A percentile compares a stretch with the other conserved stretches of the same genome.
Evolutionary conservation across 371 early-diverging fungal species (phyloP).

Genomic region (Actinomortierella wolfii): DNA sequence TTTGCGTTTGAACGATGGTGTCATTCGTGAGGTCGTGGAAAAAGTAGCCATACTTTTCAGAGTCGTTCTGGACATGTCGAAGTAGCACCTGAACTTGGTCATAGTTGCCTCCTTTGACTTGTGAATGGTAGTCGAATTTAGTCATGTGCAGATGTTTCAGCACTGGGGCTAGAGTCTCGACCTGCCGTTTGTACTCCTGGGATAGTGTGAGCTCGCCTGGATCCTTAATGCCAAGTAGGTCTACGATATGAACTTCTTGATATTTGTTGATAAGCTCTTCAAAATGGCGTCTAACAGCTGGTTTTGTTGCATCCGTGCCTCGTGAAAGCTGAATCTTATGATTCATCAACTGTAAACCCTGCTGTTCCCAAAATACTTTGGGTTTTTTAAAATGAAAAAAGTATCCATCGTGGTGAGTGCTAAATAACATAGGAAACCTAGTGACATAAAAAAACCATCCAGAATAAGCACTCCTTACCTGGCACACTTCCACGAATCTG

Average conservation of each 20-base stretch:
- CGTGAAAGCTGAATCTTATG: slow-evolving; percentile 82
- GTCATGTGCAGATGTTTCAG: slow-evolving; percentile 56
- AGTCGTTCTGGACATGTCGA: slow-evolving; percentile 48
- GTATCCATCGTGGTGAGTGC: neutral
- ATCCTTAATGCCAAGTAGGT: slow-evolving; percentile 79
- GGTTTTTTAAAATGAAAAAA: neutral
- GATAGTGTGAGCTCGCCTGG: slow-evolving; percentile 74
- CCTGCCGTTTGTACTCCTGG: slow-evolving; percentile 67
- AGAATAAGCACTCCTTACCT: slow-evolving; percentile 49
- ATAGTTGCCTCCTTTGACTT: slow-evolving; percentile 80
- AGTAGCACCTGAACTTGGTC: slow-evolving; percentile 70
- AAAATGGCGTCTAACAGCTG: slow-evolving; percentile 85
- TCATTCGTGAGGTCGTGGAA: slow-evolving; percentile 62
- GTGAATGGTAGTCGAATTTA: slow-evolving; percentile 85
- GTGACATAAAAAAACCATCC: neutral
- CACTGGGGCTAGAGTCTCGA: slow-evolving; percentile 47
- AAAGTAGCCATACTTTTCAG: slow-evolving; percentile 72
- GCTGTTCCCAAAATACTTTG: slow-evolving; percentile 94
- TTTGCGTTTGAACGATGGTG: slow-evolving; percentile 65
- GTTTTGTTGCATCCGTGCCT: slow-evolving; percentile 69
- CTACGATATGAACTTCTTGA: slow-evolving; percentile 76
- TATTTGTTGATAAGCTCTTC: slow-evolving; percentile 78
- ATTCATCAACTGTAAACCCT: slow-evolving; percentile 78
- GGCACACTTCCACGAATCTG: slow-evolving; percentile 96
- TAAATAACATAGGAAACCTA: neutral